Conservation (phyloP, 2,329 filamentous ascomycete species). For the Didymella lethalis region DNA sequence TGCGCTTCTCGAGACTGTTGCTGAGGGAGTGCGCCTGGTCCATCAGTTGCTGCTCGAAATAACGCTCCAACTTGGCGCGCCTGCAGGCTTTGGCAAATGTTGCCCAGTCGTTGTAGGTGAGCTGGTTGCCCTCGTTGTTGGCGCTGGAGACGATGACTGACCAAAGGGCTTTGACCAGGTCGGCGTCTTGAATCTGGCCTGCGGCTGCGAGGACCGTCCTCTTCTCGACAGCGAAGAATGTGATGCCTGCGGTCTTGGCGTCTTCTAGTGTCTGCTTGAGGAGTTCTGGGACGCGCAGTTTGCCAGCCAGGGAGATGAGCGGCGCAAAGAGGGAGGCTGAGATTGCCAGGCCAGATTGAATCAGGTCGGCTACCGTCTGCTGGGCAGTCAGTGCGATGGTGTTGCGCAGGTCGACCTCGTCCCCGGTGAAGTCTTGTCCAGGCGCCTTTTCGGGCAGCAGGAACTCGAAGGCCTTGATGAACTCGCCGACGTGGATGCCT, state of each 20-base stretch:
- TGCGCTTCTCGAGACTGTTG: constrained; percentile 18
- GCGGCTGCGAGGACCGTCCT: constrained; percentile 41
- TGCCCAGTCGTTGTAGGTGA: constrained; percentile 44
- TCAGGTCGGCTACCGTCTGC: constrained; percentile 31
- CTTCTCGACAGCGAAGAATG: constrained; percentile 31
- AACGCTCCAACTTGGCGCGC: constrained; percentile 29
- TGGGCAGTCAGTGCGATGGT: constrained; percentile 36
- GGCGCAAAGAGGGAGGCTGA: constrained; percentile 32
- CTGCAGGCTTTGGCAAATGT: constrained; percentile 45
- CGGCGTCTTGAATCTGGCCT: constrained; percentile 35
- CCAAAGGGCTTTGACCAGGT: constrained; percentile 45
- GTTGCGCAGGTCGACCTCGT: constrained; percentile 34
- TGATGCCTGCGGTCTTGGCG: constrained; percentile 27
- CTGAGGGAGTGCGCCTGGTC: constrained; percentile 35
- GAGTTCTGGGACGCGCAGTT: constrained; percentile 35
- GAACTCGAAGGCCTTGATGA: constrained; percentile 48
- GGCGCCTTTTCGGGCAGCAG: constrained; percentile 32
- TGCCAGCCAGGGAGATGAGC: constrained; percentile 45
- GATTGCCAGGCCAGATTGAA: constrained; percentile 41
- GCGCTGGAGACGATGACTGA: constrained; percentile 31
- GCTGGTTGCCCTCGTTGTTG: constrained; percentile 31
- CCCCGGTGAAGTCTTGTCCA: constrained; percentile 29
- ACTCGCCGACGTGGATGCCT: constrained; percentile 48
- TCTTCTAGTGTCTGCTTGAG: constrained; percentile 38
- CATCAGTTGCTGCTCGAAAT: constrained; percentile 38